phyloP scores from a whole-genome alignment of 495 filamentous ascomycete species.

The Aspergillus hancockii region DNA sequence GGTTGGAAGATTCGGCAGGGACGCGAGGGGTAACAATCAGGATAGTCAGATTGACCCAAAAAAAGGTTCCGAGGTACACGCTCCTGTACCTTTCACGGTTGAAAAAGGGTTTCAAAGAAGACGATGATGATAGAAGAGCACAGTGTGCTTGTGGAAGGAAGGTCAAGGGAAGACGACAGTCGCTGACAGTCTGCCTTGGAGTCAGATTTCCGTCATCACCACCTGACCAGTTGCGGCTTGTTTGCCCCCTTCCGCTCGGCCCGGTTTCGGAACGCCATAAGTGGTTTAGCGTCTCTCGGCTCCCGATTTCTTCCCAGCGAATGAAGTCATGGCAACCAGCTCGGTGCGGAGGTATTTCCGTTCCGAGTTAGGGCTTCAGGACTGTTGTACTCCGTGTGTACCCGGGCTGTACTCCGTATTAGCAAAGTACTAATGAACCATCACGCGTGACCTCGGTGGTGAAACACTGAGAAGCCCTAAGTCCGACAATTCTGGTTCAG shows the following conservation, averaged over 20 bases:
- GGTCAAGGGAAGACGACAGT: conserved; percentile 10
- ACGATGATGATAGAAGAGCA: conserved; percentile 13
- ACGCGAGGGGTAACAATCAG: conserved; percentile 18
- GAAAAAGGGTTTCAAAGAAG: conserved; percentile 4
- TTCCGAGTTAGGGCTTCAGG: not conserved
- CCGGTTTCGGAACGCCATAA: conserved; percentile 6
- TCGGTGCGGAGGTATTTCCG: not conserved
- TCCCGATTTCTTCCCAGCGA: not conserved
- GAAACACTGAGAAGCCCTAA: not conserved
- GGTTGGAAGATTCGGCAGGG: conserved; percentile 17
- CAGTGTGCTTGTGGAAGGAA: conserved; percentile 19
- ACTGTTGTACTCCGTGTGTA: not conserved
- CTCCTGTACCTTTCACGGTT: not conserved
- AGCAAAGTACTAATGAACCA: no score
- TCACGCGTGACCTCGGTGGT: not conserved
- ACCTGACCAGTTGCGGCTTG: conserved; percentile 11
- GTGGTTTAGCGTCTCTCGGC: conserved; percentile 6
- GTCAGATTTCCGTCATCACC: conserved; percentile 28
- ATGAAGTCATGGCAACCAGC: not conserved
- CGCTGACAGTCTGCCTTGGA: conserved; percentile 10
- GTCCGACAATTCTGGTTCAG: not conserved
- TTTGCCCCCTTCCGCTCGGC: conserved; percentile 8
- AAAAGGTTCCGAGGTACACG: conserved; percentile 3
- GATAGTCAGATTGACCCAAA: conserved; percentile 7
- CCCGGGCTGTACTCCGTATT: no score